These are phyloP conservation scores for Ceratobasidium sp. DNA, from an alignment of 1,284 basidiomycete species.

Conservation along the genomic window DNA sequence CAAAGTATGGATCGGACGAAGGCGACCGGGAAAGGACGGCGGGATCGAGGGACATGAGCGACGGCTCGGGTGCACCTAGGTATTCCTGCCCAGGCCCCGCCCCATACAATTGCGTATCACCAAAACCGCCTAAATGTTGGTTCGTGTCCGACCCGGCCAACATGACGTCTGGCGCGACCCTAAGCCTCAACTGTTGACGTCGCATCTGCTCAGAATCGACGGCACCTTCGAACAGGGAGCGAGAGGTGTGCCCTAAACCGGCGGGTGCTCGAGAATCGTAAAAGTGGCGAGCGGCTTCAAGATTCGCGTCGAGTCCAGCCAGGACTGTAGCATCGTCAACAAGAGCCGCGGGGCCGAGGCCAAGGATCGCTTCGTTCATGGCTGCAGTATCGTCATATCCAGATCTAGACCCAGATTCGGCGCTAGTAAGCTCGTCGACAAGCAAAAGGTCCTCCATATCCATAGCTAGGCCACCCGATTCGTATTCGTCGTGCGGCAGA, in stretches of 20 bases:
- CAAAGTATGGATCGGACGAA: neutral
- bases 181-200: neutral
- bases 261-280: neutral
- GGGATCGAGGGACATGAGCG: neutral
- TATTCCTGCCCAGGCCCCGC: neutral
- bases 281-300: slow-evolving; percentile 7
- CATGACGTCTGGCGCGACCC: slow-evolving; percentile 7
- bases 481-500: neutral
- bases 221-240: neutral
- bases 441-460: slow-evolving; percentile 5
- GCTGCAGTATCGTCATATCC: neutral
- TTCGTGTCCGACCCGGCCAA: neutral
- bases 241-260: neutral
- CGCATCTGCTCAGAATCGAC: neutral
- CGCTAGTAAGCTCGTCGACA: neutral
- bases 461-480: neutral
- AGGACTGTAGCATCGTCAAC: neutral
- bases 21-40: neutral
- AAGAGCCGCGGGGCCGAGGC: neutral
- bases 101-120: neutral
- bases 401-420: neutral
- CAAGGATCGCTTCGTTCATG: slow-evolving; percentile 16
- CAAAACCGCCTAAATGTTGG: neutral
- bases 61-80: neutral
- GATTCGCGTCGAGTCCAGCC: slow-evolving; percentile 16